phyloP scores from a whole-genome alignment of 2,329 filamentous ascomycete genomes.

The Botrytis pseudocinerea region DNA sequence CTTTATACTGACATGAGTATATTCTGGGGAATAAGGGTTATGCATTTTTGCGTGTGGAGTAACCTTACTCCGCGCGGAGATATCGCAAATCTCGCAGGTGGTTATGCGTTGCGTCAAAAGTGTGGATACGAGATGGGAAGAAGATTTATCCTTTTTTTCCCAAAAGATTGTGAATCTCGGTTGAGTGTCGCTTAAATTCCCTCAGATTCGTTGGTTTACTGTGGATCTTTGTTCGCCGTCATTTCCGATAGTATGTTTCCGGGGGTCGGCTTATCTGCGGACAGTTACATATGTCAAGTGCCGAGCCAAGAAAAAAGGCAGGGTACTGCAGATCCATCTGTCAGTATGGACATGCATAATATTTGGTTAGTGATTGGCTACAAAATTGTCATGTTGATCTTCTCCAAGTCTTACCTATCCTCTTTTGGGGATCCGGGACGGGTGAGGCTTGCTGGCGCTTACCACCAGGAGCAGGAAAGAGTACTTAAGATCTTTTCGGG shows the following conservation, averaged over 20 bases:
- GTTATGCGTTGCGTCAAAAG: not conserved
- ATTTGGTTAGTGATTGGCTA: not conserved
- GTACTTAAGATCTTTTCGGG: not conserved
- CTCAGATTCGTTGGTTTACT: not conserved
- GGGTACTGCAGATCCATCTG: not conserved
- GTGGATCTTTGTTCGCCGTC: not conserved
- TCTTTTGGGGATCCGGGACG: not conserved
- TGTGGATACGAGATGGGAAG: slow-evolving; percentile 14
- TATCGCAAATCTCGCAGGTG: slow-evolving; percentile 4
- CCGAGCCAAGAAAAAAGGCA: not conserved
- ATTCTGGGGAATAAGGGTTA: slow-evolving; percentile 1
- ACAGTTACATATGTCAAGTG: not conserved
- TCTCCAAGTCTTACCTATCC: not conserved
- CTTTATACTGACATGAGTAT: not conserved
- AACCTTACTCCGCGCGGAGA: slow-evolving; percentile 12
- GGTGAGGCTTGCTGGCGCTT: not conserved
- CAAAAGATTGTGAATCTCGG: not conserved
- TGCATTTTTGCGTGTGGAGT: slow-evolving; percentile 14
- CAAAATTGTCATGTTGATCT: not conserved
- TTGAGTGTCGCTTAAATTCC: not conserved
- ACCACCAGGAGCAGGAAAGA: not conserved
- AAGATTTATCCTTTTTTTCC: slow-evolving; percentile 9
- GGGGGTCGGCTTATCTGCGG: not conserved
- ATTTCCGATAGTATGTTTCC: not conserved
- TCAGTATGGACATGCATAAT: not conserved